phyloP scores from a whole-genome alignment of 2,329 filamentous ascomycete genomes.

The Colletotrichum nymphaeae region DNA sequence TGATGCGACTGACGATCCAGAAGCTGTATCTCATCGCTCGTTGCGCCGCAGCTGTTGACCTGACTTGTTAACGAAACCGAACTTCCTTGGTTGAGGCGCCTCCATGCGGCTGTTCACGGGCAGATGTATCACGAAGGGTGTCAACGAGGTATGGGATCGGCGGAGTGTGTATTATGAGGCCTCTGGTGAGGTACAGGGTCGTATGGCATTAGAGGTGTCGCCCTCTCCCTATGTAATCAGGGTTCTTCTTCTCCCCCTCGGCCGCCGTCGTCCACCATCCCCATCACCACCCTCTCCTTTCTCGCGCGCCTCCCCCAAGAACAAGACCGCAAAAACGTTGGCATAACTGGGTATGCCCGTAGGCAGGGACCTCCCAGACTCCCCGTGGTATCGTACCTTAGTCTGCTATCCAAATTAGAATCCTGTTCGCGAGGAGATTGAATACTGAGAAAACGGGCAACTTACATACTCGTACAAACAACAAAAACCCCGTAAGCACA shows the following conservation, averaged over 20 bases:
- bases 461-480: conserved; percentile 13
- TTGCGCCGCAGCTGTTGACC: not conserved
- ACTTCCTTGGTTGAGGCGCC: too few species aligned
- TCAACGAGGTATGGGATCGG: not conserved
- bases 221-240: too few species aligned
- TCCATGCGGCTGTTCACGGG: not conserved
- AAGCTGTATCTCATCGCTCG: too few species aligned
- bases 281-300: not conserved
- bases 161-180: not conserved
- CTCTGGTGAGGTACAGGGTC: not conserved
- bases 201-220: not conserved
- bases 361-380: conserved; percentile 25
- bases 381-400: not conserved
- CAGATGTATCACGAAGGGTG: not conserved
- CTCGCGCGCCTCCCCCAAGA: not conserved
- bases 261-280: not conserved
- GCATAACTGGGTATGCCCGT: conserved; percentile 12
- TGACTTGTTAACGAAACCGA: too few species aligned
- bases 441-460: not conserved
- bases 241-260: not conserved
- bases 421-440: too few species aligned
- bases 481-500: not conserved
- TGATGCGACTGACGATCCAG: too few species aligned
- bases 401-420: not conserved
- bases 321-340: not conserved